Conservation (phyloP, 148 eudicot genomes). For the Spergularia marina region DNA sequence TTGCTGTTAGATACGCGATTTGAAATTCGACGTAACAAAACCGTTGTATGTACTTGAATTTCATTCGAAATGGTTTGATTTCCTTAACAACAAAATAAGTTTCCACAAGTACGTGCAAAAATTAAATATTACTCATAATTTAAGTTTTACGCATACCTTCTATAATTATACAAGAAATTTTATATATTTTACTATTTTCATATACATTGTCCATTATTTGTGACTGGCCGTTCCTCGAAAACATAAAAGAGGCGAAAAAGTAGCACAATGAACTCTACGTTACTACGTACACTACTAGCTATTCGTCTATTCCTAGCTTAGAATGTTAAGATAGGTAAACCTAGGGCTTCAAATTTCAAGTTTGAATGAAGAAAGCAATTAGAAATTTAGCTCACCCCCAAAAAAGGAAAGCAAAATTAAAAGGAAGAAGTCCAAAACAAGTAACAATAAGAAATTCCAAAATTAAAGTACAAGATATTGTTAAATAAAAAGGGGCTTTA, state of each 20-base stretch:
- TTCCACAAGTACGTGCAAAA: too few species aligned
- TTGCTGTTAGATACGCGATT: too few species aligned
- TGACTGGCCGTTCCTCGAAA: background rate
- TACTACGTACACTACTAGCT: background rate
- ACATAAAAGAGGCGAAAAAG: background rate
- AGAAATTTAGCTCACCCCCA: constrained; percentile 6
- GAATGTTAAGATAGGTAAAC: background rate
- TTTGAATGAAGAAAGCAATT: background rate
- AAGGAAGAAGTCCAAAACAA: background rate
- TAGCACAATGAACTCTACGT: background rate
- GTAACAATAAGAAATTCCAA: constrained; percentile 8
- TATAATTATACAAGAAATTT: too few species aligned
- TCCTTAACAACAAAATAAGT: too few species aligned
- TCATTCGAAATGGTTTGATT: too few species aligned
- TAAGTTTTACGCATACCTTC: too few species aligned
- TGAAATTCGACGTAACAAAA: background rate
- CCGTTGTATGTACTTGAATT: too few species aligned
- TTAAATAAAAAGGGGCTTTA: background rate
- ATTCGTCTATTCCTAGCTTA: background rate
- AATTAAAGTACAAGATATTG: constrained; percentile 12
- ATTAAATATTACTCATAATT: too few species aligned
- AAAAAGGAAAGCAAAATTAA: constrained; percentile 18
- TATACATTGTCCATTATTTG: too few species aligned
- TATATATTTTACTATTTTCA: too few species aligned
- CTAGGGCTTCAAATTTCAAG: constrained; percentile 15